These are phyloP conservation scores for Skeletonema grethae DNA, from an alignment of 108 stramenopile genomes.

Conservation along the genomic window DNA sequence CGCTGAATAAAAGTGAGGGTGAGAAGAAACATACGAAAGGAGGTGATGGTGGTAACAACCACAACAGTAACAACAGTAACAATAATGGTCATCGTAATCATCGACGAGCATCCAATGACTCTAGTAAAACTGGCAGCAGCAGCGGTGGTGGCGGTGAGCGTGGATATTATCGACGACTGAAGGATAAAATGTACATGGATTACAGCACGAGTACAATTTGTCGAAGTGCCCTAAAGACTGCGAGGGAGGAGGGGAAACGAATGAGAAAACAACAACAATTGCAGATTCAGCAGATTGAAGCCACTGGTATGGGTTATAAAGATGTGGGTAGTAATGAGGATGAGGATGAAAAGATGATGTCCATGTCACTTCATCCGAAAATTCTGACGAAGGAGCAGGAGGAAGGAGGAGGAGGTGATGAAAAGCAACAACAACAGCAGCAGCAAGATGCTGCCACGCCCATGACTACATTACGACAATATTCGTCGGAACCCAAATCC, in stretches of 20 bases:
- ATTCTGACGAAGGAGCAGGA: too few species aligned
- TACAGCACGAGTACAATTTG: conserved; percentile 37
- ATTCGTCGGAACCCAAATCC: neutral
- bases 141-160: neutral
- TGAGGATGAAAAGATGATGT: too few species aligned
- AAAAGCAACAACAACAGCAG: too few species aligned
- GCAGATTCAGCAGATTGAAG: too few species aligned
- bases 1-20: neutral
- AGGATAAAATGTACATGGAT: conserved; percentile 27
- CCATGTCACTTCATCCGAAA: too few species aligned
- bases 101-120: too few species aligned
- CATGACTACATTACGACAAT: conserved; percentile 6
- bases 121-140: neutral
- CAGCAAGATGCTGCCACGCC: neutral
- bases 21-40: neutral
- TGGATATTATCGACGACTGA: neutral
- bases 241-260: neutral
- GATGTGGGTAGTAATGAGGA: too few species aligned
- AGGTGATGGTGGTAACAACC: too few species aligned
- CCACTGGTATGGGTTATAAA: too few species aligned
- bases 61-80: too few species aligned
- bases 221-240: conserved; percentile 4
- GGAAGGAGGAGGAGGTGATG: too few species aligned
- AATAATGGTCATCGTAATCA: too few species aligned
- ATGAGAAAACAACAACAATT: neutral